Conservation (phyloP, 1,284 basidiomycete genomes). For the Tremellales sp. region DNA sequence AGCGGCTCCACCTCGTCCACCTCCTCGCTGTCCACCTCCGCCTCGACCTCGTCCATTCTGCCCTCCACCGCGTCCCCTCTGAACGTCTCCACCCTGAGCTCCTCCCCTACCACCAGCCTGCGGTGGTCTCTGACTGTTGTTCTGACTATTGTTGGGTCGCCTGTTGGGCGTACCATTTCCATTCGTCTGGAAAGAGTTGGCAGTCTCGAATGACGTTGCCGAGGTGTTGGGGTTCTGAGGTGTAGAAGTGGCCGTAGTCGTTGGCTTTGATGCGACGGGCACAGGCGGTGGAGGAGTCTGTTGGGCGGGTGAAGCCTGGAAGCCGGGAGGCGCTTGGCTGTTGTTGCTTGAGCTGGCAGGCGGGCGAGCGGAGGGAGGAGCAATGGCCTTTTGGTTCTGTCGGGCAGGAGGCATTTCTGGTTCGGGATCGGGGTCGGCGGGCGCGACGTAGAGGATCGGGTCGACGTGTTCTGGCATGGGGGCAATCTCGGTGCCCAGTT, state of each 20-base stretch:
- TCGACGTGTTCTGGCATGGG: conserved; percentile 91
- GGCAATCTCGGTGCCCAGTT: conserved; percentile 95
- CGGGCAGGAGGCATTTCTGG: conserved; percentile 12
- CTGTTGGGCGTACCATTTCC: not conserved
- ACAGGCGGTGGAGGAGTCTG: conserved; percentile 10
- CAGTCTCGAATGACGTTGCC: not conserved
- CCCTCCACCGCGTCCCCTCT: not conserved
- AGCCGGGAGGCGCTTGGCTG: conserved; percentile 1
- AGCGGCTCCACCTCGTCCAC: not conserved
- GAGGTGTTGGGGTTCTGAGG: not conserved
- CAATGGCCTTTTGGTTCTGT: conserved; percentile 2
- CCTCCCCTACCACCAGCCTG: not conserved
- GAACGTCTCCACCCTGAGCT: not conserved
- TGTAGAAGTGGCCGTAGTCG: not conserved
- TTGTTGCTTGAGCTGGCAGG: conserved; percentile 1
- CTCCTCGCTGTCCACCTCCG: conserved; percentile 5
- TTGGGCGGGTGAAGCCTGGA: conserved; percentile 2
- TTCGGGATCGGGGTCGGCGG: conserved; percentile 31
- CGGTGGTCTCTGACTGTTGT: not conserved
- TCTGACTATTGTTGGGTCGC: conserved; percentile 2
- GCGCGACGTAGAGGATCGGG: conserved; percentile 84
- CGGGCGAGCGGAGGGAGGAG: not conserved
- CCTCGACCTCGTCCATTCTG: conserved; percentile 7
- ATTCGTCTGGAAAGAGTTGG: not conserved
- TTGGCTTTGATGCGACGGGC: not conserved